A percentile compares a stretch with the other conserved stretches of the same genome.
Evolutionary conservation across 139 green algal genomes (phyloP).

Genomic region (Pseudopediastrum boryanum): DNA sequence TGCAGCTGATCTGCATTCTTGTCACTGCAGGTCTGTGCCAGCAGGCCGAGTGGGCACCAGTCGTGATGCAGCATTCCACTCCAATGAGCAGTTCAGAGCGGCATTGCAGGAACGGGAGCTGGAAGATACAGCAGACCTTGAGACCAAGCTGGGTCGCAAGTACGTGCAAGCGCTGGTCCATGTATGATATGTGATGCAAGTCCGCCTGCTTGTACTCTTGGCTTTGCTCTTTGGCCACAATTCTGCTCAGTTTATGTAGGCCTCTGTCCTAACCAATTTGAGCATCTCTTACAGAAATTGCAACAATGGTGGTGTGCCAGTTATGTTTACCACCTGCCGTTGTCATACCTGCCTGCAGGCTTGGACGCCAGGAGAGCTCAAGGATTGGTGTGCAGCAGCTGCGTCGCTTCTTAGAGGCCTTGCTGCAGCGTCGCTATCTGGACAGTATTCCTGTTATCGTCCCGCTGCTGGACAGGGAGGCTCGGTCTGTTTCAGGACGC

Average conservation of each 20-base stretch:
- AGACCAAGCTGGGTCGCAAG: constrained; percentile 73
- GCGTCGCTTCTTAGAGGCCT: constrained; percentile 88
- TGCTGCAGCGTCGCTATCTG: constrained; percentile 87
- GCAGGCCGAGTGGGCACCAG: constrained; percentile 83
- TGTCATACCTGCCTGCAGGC: no score
- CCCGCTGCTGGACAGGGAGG: constrained; percentile 90
- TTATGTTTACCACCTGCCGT: no score
- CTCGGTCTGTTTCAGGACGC: constrained; percentile 57
- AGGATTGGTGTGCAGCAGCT: constrained; percentile 83
- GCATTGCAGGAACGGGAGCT: constrained; percentile 80
- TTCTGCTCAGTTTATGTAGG: no score
- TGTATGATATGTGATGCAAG: no score
- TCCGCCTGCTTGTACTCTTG: no score
- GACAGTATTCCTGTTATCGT: constrained; percentile 93
- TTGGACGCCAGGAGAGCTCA: constrained; percentile 71
- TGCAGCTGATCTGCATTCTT: no score
- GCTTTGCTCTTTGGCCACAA: no score
- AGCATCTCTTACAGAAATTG: no score
- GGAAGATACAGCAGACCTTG: constrained; percentile 69
- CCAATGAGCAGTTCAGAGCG: constrained; percentile 91
- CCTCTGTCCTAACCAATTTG: no score
- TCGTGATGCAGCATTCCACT: constrained; percentile 81
- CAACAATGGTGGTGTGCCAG: no score
- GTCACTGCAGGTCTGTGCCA: constrained; percentile 84
- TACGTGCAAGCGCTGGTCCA: constrained; percentile 1